Evolutionary conservation across 179 eudicot species (phyloP).

Genomic region (Amaranthus tricolor): DNA sequence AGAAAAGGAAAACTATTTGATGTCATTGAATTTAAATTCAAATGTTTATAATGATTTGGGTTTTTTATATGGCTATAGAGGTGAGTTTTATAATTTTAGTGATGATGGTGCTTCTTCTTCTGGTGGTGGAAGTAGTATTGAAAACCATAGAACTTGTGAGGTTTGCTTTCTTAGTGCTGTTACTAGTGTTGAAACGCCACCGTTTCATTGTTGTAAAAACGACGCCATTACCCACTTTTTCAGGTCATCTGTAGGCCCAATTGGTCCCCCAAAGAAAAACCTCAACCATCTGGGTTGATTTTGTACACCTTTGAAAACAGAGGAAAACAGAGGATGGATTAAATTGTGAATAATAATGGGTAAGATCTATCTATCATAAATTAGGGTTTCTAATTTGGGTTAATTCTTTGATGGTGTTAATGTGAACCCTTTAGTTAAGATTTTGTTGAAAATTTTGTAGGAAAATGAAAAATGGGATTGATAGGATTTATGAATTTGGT

Average conservation of each 20-base stretch:
- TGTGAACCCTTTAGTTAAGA: not conserved
- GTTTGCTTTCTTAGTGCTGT: slow-evolving; percentile 22
- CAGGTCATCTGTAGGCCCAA: not conserved
- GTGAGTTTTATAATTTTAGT: not conserved
- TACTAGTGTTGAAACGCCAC: slow-evolving; percentile 17
- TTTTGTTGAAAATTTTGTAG: not conserved
- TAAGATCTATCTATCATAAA: not conserved
- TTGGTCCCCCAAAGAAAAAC: slow-evolving; percentile 10
- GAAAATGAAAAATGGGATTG: not conserved
- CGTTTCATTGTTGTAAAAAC: slow-evolving; percentile 41
- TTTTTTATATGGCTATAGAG: not conserved
- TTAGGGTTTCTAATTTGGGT: not conserved
- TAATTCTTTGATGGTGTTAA: not conserved
- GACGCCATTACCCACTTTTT: slow-evolving; percentile 22
- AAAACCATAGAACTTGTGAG: slow-evolving; percentile 19
- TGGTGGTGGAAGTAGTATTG: slow-evolving; percentile 9
- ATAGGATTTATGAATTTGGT: not conserved
- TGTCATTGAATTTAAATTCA: slow-evolving; percentile 26
- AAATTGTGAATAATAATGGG: slow-evolving; percentile 5
- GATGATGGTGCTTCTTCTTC: slow-evolving; percentile 18
- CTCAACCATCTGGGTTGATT: not conserved
- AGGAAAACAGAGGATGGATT: not conserved
- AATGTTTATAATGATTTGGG: slow-evolving; percentile 30
- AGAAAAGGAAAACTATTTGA: slow-evolving; percentile 25
- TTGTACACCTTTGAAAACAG: not conserved